Conservation (phyloP, 768 basidiomycete species). For the Favolaschia claudopus region DNA sequence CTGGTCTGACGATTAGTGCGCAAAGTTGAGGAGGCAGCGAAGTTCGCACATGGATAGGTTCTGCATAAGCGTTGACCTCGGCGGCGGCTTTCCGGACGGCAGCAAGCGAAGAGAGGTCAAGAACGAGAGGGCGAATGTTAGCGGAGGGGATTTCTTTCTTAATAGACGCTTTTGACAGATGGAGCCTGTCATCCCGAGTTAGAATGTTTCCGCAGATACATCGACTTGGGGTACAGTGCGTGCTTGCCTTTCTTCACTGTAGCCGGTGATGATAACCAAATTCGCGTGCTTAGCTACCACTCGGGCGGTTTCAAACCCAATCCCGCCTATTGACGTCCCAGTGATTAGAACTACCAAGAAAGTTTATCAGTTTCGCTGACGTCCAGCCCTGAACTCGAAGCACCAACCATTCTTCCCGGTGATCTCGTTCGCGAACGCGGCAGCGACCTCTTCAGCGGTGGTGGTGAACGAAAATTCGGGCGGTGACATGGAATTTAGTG, state of each 20-base stretch:
- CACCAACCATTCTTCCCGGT: neutral
- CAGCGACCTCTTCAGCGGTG: neutral
- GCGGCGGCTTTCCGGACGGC: constrained; percentile 1
- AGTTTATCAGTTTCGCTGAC: neutral
- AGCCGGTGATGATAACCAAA: constrained; percentile 13
- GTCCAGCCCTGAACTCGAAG: no score
- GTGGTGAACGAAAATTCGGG: neutral
- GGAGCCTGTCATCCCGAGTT: neutral
- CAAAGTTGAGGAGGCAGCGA: no score
- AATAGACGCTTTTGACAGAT: neutral
- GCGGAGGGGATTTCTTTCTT: neutral
- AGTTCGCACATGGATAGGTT: constrained; percentile 7
- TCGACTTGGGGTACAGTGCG: no score
- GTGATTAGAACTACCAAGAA: constrained; percentile 4
- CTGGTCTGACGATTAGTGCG: no score
- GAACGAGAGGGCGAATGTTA: neutral
- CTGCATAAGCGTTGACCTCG: constrained; percentile 7
- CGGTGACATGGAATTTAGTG: no score
- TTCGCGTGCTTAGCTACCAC: constrained; percentile 8
- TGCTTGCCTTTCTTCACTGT: constrained; percentile 4
- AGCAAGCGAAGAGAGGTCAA: constrained; percentile 13
- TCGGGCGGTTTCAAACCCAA: constrained; percentile 7
- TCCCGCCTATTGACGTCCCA: constrained; percentile 9
- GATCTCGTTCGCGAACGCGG: neutral
- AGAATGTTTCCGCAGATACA: no score